Evolutionary conservation across 2,329 filamentous ascomycete genomes (phyloP).

Genomic region (Emmonsiellopsis sp.): DNA sequence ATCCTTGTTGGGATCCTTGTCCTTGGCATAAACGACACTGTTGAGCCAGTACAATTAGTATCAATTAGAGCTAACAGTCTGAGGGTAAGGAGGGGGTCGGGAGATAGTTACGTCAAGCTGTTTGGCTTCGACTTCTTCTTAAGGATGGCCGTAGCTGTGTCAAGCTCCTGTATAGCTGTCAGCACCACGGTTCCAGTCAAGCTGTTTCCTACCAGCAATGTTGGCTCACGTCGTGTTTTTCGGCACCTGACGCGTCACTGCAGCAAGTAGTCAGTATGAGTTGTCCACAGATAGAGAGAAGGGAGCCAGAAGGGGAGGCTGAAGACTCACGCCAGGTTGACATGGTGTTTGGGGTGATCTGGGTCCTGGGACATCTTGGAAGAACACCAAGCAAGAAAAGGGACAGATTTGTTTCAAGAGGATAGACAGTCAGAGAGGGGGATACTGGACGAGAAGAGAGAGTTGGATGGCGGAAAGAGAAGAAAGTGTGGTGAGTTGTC

Average conservation of each 20-base stretch:
- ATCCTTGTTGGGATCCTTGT: no score
- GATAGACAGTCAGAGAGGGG: not conserved
- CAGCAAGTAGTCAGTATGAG: conserved; percentile 31
- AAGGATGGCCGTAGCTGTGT: conserved; percentile 88
- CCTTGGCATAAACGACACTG: conserved; percentile 82
- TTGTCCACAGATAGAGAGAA: conserved; percentile 7
- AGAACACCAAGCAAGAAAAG: conserved; percentile 15
- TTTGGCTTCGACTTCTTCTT: conserved; percentile 99
- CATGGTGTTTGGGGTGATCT: conserved; percentile 67
- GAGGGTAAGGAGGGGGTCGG: not conserved
- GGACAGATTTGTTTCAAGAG: not conserved
- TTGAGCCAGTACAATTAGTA: conserved; percentile 24
- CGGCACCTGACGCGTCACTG: conserved; percentile 83
- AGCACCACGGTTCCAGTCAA: conserved; percentile 18
- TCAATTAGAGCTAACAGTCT: not conserved
- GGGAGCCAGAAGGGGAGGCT: conserved; percentile 6
- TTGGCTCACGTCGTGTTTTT: conserved; percentile 66
- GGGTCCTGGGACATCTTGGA: conserved; percentile 63
- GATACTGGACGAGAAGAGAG: not conserved
- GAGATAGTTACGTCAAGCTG: conserved; percentile 71
- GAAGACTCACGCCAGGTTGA: conserved; percentile 63
- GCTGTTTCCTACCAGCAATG: conserved; percentile 11
- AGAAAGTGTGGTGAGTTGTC: not conserved
- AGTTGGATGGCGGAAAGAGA: not conserved
- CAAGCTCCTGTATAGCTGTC: conserved; percentile 59